Evolutionary conservation across 352 stramenopile species (phyloP), one percentile per base, ranked within the genome.

Genomic region (Phytopythium chamaehyphon): DNA sequence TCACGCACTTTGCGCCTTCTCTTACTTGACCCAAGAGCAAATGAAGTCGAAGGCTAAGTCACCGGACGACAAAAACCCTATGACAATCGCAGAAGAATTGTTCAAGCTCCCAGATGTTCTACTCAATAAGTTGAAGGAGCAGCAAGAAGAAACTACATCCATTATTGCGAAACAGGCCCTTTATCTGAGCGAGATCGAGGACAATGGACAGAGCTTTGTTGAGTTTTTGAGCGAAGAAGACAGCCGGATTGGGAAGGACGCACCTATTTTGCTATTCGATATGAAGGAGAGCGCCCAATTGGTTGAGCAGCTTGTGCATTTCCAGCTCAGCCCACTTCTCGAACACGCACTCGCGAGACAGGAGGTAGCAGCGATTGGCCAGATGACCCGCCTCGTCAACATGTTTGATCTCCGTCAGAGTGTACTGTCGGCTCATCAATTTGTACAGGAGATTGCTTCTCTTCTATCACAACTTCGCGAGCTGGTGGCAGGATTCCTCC

Each of bases 1-100:
- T n/a, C 69, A 92, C 52, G 82, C 82, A 4, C 55, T 92, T 19
- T 90, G 82, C 64, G 77, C 82, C n/a, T 89, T 92, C 47, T 92
- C 82, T 39, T 92, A 78, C 52, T 64, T 88, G 8, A 77, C 82
- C 36, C 78, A 88, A 45, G 62, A 86, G 45, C 67, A 79, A 54
- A 53, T 52, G 11, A 59, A 43, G 18, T 46, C 40, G 19, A 31
- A 43, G 33, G 22, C 15, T 3, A n/a, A 12, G 4, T 35, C 46
- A 1, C 6, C 33, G n/a, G 46, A 35, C 6, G 22, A 28, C 11
- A 37, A 51, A 18, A 52, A 40, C 6, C 62, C 62, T 19, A 51
- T 65, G 7, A 59, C 75, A 21, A 86, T 90, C 69, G 75, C 79
- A 0, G 65, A 85, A 42, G 82, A 92, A 40, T 56, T 92, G 16